Percentiles rank a stretch among this genome's conserved stretches.
Conservation (phyloP, 768 basidiomycete genomes). For the Amanita polypyramis region DNA sequence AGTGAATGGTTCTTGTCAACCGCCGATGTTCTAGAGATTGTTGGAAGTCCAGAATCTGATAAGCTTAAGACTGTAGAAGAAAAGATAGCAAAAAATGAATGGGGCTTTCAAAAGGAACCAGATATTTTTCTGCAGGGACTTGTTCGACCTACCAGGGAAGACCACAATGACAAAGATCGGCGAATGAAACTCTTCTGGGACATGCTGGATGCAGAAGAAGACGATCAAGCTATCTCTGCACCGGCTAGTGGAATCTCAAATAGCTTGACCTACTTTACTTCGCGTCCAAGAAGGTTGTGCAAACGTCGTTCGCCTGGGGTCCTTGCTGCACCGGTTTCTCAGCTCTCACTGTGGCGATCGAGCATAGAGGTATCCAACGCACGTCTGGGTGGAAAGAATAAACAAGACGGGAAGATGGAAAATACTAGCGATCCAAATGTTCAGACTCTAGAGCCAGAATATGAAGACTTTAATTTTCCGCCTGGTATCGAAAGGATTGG, state of each 20-base stretch:
- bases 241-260: slow-evolving; percentile 15
- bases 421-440: not conserved
- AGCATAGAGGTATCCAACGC: slow-evolving; percentile 4
- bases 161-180: slow-evolving; percentile 12
- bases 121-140: too few relatives aligned
- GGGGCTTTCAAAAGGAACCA: not conserved
- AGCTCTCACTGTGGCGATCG: slow-evolving; percentile 2
- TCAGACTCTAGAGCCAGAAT: not conserved
- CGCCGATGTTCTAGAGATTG: not conserved
- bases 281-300: slow-evolving; percentile 25
- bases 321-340: not conserved
- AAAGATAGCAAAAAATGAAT: not conserved
- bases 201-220: slow-evolving; percentile 30
- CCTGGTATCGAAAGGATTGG: slow-evolving; percentile 36
- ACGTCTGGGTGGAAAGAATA: not conserved
- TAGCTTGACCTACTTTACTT: slow-evolving; percentile 11
- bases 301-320: slow-evolving; percentile 24
- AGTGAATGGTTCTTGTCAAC: slow-evolving; percentile 5
- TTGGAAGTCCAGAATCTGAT: not conserved
- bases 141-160: not conserved
- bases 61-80: not conserved
- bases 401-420: not conserved
- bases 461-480: slow-evolving; percentile 26
- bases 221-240: slow-evolving; percentile 10
- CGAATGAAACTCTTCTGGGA: slow-evolving; percentile 33